Evolutionary conservation across 2,329 filamentous ascomycete species (phyloP).

Genomic region (Monascus ruber): DNA sequence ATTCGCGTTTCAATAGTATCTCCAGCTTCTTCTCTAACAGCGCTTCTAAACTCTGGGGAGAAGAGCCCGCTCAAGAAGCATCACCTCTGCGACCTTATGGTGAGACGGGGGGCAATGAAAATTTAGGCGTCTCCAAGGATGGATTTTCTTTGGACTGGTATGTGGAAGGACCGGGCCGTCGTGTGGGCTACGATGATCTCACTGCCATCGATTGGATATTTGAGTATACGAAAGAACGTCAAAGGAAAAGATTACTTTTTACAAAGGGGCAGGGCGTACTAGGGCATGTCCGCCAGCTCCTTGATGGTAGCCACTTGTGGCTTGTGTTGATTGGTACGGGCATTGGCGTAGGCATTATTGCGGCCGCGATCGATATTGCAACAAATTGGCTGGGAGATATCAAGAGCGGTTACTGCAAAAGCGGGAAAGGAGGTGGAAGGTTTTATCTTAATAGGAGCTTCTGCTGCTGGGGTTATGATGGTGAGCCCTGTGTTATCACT

Average conservation of each 20-base stretch:
- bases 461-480: constrained; percentile 85
- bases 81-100: constrained; percentile 13
- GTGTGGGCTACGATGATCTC: constrained; percentile 90
- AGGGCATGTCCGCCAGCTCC: constrained; percentile 59
- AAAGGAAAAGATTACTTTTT: constrained; percentile 67
- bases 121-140: constrained; percentile 26
- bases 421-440: constrained; percentile 61
- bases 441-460: constrained; percentile 90
- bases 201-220: constrained; percentile 99
- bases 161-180: constrained; percentile 72
- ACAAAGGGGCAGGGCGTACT: constrained; percentile 58
- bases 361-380: constrained; percentile 78
- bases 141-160: constrained; percentile 61
- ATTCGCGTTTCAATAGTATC: constrained; percentile 26
- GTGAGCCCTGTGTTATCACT: constrained; percentile 17
- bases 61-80: constrained; percentile 13
- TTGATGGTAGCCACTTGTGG: constrained; percentile 88
- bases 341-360: constrained; percentile 69
- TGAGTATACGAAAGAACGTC: constrained; percentile 92
- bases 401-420: constrained; percentile 79
- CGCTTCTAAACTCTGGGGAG: constrained; percentile 13
- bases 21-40: constrained; percentile 27
- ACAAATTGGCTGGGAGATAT: constrained; percentile 90
- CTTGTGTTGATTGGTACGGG: constrained; percentile 76
- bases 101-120: constrained; percentile 12